These are phyloP conservation scores for Fusarium clavum DNA, from an alignment of 2,329 filamentous ascomycete species.

Conservation along the genomic window DNA sequence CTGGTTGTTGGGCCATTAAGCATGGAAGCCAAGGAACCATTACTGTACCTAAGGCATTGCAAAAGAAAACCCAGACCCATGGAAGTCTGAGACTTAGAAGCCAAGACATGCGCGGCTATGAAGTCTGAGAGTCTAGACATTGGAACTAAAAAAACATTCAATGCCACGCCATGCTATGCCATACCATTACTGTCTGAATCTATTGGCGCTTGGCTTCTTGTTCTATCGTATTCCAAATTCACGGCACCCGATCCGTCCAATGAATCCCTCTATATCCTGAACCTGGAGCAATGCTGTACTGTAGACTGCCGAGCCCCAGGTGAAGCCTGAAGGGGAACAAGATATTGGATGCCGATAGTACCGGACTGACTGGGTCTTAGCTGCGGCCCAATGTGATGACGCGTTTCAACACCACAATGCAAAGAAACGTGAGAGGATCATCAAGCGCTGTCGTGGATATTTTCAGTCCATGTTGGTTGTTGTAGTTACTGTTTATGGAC, in stretches of 20 bases:
- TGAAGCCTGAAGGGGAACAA: constrained; percentile 6
- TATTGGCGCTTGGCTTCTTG: constrained; percentile 21
- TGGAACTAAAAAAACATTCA: constrained; percentile 2
- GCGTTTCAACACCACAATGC: constrained; percentile 31
- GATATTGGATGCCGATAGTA: constrained; percentile 35
- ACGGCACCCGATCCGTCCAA: constrained; percentile 7
- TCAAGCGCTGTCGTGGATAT: constrained; percentile 18
- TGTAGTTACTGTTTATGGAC: constrained; percentile 1
- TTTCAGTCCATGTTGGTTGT: neutral
- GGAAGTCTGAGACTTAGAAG: neutral
- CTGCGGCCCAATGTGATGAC: constrained; percentile 44
- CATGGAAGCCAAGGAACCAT: neutral
- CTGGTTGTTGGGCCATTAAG: neutral
- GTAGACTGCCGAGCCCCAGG: constrained; percentile 35
- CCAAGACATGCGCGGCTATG: constrained; percentile 14
- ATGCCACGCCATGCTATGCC: neutral
- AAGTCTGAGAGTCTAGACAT: neutral
- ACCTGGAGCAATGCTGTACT: neutral
- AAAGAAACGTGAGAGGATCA: constrained; percentile 5
- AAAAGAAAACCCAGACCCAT: neutral
- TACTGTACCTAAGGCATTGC: neutral
- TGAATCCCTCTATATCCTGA: neutral
- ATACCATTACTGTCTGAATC: constrained; percentile 4
- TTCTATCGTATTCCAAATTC: constrained; percentile 10
- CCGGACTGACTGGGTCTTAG: constrained; percentile 37